Evolutionary conservation across 2,329 filamentous ascomycete genomes (phyloP).

Genomic region (Aspergillus sp.): DNA sequence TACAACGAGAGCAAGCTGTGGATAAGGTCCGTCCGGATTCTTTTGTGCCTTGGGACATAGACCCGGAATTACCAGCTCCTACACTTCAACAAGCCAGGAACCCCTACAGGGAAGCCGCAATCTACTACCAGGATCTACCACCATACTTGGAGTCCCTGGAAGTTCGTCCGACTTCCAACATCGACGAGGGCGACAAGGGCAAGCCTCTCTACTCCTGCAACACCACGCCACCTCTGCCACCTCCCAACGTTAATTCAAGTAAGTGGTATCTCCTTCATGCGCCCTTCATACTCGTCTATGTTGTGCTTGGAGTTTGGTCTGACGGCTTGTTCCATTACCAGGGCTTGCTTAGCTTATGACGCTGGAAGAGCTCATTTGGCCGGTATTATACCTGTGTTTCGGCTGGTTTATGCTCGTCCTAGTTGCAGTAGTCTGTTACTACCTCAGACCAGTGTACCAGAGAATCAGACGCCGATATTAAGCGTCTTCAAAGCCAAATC

Average conservation of each 20-base stretch:
- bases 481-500: background rate
- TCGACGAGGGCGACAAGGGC: too few species aligned
- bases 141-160: background rate
- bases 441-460: background rate
- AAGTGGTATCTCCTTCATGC: background rate
- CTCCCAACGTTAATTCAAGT: background rate
- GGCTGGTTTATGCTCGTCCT: background rate
- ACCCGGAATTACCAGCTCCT: background rate
- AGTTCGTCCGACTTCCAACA: background rate
- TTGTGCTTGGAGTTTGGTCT: background rate
- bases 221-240: background rate
- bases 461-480: background rate
- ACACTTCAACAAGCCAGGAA: background rate
- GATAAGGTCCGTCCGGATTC: background rate
- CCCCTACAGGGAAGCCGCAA: background rate
- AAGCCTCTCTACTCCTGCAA: background rate
- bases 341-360: background rate
- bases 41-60: background rate
- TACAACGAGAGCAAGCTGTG: background rate
- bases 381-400: background rate
- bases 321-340: background rate
- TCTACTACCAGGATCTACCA: background rate
- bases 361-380: background rate
- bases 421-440: background rate
- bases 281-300: background rate